Evolutionary conservation across 2,329 filamentous ascomycete genomes (phyloP).

Genomic region (Drechslerella dactyloides): DNA sequence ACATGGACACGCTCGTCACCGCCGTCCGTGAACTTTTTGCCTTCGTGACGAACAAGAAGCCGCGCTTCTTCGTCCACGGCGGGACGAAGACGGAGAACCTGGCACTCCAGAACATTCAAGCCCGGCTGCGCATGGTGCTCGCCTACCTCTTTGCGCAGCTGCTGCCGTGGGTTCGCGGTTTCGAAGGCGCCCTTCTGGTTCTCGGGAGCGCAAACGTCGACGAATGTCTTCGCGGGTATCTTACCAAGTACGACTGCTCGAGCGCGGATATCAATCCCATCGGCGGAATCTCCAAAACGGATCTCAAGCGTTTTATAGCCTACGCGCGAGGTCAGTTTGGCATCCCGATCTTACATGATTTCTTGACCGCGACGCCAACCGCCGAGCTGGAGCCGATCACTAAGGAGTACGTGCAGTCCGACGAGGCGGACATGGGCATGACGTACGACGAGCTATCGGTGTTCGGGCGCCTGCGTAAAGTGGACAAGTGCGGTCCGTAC

Average conservation of each 20-base stretch:
- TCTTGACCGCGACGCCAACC: slow-evolving; percentile 69
- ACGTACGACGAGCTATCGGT: slow-evolving; percentile 62
- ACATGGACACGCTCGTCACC: slow-evolving; percentile 73
- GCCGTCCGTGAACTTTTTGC: slow-evolving; percentile 68
- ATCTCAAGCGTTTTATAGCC: slow-evolving; percentile 74
- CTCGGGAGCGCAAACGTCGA: slow-evolving; percentile 73
- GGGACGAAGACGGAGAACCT: slow-evolving; percentile 69
- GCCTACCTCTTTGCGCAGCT: slow-evolving; percentile 70
- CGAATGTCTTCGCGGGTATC: slow-evolving; percentile 63
- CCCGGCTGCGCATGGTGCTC: slow-evolving; percentile 70
- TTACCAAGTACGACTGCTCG: slow-evolving; percentile 73
- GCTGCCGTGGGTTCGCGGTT: slow-evolving; percentile 66
- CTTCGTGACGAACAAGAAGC: slow-evolving; percentile 60
- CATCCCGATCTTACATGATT: slow-evolving; percentile 70
- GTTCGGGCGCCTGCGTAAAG: slow-evolving; percentile 60
- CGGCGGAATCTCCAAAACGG: slow-evolving; percentile 68
- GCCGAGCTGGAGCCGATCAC: slow-evolving; percentile 65
- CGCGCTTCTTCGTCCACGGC: slow-evolving; percentile 65
- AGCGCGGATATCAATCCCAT: slow-evolving; percentile 70
- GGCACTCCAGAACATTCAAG: slow-evolving; percentile 72
- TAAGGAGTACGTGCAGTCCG: slow-evolving; percentile 60
- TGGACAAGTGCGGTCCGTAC: slow-evolving; percentile 62
- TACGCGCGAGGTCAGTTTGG: slow-evolving; percentile 68
- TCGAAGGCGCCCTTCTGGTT: slow-evolving; percentile 69
- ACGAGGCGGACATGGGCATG: slow-evolving; percentile 65